phyloP scores from a whole-genome alignment of 208 protist genomes.

The Trypanosomatidae sp. region DNA sequence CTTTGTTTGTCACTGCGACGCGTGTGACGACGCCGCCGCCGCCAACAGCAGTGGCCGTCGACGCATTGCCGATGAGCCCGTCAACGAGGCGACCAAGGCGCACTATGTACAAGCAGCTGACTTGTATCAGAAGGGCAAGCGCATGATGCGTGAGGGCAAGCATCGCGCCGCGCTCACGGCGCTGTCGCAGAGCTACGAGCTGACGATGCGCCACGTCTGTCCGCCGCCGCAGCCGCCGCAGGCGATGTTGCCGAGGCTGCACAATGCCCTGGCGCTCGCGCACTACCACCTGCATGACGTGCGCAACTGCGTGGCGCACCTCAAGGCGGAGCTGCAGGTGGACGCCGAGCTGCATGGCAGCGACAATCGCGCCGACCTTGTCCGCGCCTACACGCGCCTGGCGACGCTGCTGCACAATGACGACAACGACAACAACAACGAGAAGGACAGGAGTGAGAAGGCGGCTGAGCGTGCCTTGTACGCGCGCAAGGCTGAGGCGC shows the following conservation, averaged over 20 bases:
- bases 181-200: slow-evolving; percentile 73
- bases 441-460: no score
- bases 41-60: no score
- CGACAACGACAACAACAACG: slow-evolving; percentile 20
- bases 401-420: slow-evolving; percentile 22
- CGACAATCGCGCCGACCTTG: slow-evolving; percentile 33
- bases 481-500: slow-evolving; percentile 36
- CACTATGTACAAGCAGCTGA: slow-evolving; percentile 73
- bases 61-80: slow-evolving; percentile 67
- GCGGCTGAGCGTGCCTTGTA: slow-evolving; percentile 6
- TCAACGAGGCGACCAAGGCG: slow-evolving; percentile 40
- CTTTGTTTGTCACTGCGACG: slow-evolving; percentile 58
- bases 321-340: slow-evolving; percentile 30
- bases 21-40: slow-evolving; percentile 14
- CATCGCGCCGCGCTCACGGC: slow-evolving; percentile 65
- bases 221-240: slow-evolving; percentile 64
- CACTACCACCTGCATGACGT: slow-evolving; percentile 58
- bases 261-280: slow-evolving; percentile 67
- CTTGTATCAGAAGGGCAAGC: slow-evolving; percentile 84
- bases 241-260: slow-evolving; percentile 76
- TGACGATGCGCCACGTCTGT: slow-evolving; percentile 76
- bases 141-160: slow-evolving; percentile 62
- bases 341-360: slow-evolving; percentile 42
- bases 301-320: slow-evolving; percentile 68
- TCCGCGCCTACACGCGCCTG: slow-evolving; percentile 67